Evolutionary conservation across 1,139 yeast genomes (phyloP), one percentile per base, ranked within the genome.

Genomic region (Sugiyamaella sp.): DNA sequence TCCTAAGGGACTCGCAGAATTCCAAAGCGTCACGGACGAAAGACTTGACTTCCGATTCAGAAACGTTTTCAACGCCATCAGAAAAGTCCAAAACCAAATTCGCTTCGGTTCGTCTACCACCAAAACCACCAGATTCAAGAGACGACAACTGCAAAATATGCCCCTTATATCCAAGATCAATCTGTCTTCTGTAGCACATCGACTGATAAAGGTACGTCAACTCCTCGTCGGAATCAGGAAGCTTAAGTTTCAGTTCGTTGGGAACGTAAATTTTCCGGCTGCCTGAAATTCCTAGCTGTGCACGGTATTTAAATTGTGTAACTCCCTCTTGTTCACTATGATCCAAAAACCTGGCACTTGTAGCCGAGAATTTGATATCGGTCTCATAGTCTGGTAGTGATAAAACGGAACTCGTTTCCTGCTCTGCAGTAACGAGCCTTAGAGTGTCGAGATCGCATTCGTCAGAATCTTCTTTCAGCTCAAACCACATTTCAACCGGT

Each of bases 81-180:
- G 59, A 60, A 37, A 47, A 55, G 46, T 74, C 76, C 4, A 80
- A 78, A 16, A 78, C 74, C 42, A 81, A 63, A 55, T 72, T 73
- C 9, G 80, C 74, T 59, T 82, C 86, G 19, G 73, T 58, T 49
- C 73, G 68, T 39, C 81, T 68, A 0, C 86, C 86, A 2, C 85
- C 85, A 41, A 79, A 68, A 12, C 73, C 66, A 1, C 86, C 86
- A 1, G 85, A 84, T 59, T 82, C 85, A 16, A 79, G 72, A n/a
- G 75, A 64, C 53, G 76, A 74, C 52, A 78, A 70, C 60, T 80
- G 81, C 10, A 80, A 68, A 49, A 76, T 63, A 33, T 73, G 68
- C 14, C 65, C 66, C 2, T 66, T 62, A 55, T 66, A 77, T 22
- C 63, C 60, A 52, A 80, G 74, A 53, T 76, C 80, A 44, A 80